Percentiles rank a stretch among this genome's conserved stretches.
Evolutionary conservation across 148 eudicot genomes (phyloP).

Genomic region (Drosera capensis): DNA sequence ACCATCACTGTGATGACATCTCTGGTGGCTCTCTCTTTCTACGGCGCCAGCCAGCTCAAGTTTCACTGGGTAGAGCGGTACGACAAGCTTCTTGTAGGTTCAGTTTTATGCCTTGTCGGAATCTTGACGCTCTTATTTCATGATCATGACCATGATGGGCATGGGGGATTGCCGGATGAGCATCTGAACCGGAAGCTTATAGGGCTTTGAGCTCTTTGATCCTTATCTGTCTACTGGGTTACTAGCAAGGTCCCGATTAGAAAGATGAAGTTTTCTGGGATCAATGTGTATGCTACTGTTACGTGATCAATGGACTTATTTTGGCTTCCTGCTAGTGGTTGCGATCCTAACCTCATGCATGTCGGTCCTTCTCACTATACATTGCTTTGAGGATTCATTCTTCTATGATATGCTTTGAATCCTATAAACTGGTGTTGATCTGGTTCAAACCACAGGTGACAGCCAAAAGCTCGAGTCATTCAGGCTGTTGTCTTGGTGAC

Average conservation of each 20-base stretch:
- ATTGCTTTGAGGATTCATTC: too few relatives aligned
- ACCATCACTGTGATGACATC: slow-evolving; percentile 86
- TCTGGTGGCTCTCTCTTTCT: slow-evolving; percentile 86
- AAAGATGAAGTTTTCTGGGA: too few relatives aligned
- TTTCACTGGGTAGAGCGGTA: slow-evolving; percentile 93
- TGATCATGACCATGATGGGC: slow-evolving; percentile 42
- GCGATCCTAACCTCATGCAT: too few relatives aligned
- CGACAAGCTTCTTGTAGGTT: slow-evolving; percentile 87
- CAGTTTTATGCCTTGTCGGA: slow-evolving; percentile 79
- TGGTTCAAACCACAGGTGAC: too few relatives aligned
- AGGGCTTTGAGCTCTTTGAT: slow-evolving; percentile 11
- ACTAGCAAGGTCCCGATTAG: neutral
- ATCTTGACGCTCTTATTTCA: slow-evolving; percentile 69
- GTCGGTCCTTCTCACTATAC: too few relatives aligned
- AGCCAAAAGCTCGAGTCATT: too few relatives aligned
- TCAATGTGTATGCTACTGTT: too few relatives aligned
- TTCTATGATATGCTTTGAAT: too few relatives aligned
- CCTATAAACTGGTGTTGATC: too few relatives aligned
- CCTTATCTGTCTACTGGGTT: neutral
- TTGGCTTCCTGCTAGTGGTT: too few relatives aligned
- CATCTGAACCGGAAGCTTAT: slow-evolving; percentile 54
- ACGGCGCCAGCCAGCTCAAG: slow-evolving; percentile 87
- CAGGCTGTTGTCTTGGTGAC: too few relatives aligned
- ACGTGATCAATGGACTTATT: too few relatives aligned
- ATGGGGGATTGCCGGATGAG: slow-evolving; percentile 15